Base-by-base conservation (phyloP, 2,329 filamentous ascomycete genomes). In the Colletotrichum sp. region DNA sequence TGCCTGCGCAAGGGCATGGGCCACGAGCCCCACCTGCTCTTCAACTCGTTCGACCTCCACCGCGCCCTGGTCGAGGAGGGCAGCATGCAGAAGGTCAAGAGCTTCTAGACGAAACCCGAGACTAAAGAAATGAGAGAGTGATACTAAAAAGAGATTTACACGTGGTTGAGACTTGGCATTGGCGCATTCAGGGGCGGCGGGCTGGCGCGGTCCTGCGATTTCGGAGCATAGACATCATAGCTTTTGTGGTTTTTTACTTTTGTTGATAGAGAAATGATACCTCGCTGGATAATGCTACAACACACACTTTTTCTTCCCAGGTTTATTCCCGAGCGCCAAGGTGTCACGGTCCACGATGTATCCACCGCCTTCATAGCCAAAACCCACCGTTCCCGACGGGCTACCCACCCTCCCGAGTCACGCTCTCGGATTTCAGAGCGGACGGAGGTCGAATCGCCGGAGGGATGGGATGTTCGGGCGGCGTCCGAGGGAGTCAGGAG, bases 31-130 rank as follows among this genome's bases (percentile, higher is more conserved):
- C 95, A 98, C 85, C 86, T 98, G 83, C 88, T 98, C 78, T 98
- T 93, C 90, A 94, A 98, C 86, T 89, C 90, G 63, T 98, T 98
- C 84, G 95, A 98, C 85, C 95, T 98, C 93, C 96, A 98, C 87
- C 93, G 93, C 89, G 94, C 95, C 78, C 85, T 98, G 76, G 87
- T 92, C 74, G 93, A 96, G 87, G 91, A 96, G 84, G 95, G 95
- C 28, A 97, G 95, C 80, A 98, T 98, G 95, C 86, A 86, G 78
- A 96, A 96, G 92, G 90, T 96, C 79, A 89, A 90, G 81, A 91
- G 87, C 78, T 95, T 93, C 93, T 87, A 69, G 39, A 52, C 8
- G 3, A 44, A 8, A 44, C 39, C 18, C 6, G 28, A 8, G 6
- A 16, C 18, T 21, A 21, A 6, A 49, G 5, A n/a, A 21, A 13